A percentile compares a stretch with the other conserved stretches of the same genome.
These are phyloP conservation scores for Lentinus tigrinus DNA, from an alignment of 768 basidiomycete genomes.

Conservation along the genomic window DNA sequence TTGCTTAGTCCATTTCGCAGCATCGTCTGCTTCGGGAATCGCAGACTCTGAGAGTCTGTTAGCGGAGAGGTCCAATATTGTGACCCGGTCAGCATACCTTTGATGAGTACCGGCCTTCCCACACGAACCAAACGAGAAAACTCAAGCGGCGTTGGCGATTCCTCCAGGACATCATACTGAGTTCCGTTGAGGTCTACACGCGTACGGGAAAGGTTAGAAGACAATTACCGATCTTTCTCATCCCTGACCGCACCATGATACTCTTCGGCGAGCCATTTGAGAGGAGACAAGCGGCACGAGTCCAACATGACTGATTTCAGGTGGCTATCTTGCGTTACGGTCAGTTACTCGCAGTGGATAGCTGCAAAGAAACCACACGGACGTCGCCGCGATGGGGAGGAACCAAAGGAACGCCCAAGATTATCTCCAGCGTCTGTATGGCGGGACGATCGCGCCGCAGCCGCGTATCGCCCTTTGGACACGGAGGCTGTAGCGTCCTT, in stretches of 20 bases:
- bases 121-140: slow-evolving; percentile 68
- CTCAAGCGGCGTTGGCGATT: slow-evolving; percentile 64
- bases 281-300: background rate
- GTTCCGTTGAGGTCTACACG: slow-evolving; percentile 60
- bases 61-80: background rate
- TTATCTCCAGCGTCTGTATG: slow-evolving; percentile 9
- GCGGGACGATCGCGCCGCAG: slow-evolving; percentile 10
- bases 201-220: background rate
- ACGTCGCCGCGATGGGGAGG: background rate
- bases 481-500: background rate
- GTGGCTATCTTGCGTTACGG: too few species aligned
- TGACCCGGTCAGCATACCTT: slow-evolving; percentile 55
- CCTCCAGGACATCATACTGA: slow-evolving; percentile 46
- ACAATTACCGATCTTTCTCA: background rate
- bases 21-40: background rate
- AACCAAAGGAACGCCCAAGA: slow-evolving; percentile 4
- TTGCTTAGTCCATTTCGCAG: slow-evolving; percentile 55
- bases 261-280: slow-evolving; percentile 11
- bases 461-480: slow-evolving; percentile 10
- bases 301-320: too few species aligned
- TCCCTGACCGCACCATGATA: slow-evolving; percentile 1
- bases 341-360: too few species aligned
- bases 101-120: slow-evolving; percentile 72
- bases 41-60: background rate
- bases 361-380: background rate